These are phyloP conservation scores for Zalaria obscura DNA, from an alignment of 2,329 filamentous ascomycete species.

Conservation along the genomic window DNA sequence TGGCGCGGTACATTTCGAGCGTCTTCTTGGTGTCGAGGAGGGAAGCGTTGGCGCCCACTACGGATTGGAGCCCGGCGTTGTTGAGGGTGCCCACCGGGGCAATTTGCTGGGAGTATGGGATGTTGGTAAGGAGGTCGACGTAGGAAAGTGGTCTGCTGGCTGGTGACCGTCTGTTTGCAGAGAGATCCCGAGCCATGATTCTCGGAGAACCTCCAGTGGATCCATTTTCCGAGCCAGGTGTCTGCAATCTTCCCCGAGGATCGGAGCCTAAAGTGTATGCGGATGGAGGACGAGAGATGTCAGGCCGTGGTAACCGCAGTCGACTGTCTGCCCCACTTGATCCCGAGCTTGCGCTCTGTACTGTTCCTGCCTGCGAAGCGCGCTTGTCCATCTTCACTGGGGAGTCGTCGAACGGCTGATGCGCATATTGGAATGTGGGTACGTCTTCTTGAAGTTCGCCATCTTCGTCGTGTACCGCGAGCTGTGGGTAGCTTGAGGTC, in stretches of 20 bases:
- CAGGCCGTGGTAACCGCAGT: conserved; percentile 17
- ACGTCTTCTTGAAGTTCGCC: conserved; percentile 8
- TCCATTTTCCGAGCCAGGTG: conserved; percentile 31
- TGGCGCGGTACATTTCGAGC: conserved; percentile 91
- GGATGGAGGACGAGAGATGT: conserved; percentile 56
- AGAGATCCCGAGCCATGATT: conserved; percentile 32
- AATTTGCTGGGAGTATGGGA: conserved; percentile 68
- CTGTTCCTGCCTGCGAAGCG: conserved; percentile 14
- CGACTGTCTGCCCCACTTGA: conserved; percentile 9
- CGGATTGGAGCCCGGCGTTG: conserved; percentile 65
- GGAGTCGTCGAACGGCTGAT: conserved; percentile 30
- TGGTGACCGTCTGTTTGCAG: conserved; percentile 40
- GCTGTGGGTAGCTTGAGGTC: conserved; percentile 3
- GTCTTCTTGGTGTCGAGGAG: conserved; percentile 86
- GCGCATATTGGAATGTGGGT: conserved; percentile 35
- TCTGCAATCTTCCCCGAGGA: conserved; percentile 46
- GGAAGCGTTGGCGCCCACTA: conserved; percentile 79
- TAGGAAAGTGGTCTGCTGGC: conserved; percentile 45
- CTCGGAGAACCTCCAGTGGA: conserved; percentile 24
- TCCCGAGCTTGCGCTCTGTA: conserved; percentile 15
- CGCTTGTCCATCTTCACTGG: conserved; percentile 13
- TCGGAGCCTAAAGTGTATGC: conserved; percentile 66
- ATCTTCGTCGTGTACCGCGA: conserved; percentile 12
- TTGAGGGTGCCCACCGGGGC: conserved; percentile 53
- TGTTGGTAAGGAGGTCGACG: conserved; percentile 44